Conservation (phyloP, 1,284 basidiomycete genomes). For the Austroboletus olivaceoglutinosus region DNA sequence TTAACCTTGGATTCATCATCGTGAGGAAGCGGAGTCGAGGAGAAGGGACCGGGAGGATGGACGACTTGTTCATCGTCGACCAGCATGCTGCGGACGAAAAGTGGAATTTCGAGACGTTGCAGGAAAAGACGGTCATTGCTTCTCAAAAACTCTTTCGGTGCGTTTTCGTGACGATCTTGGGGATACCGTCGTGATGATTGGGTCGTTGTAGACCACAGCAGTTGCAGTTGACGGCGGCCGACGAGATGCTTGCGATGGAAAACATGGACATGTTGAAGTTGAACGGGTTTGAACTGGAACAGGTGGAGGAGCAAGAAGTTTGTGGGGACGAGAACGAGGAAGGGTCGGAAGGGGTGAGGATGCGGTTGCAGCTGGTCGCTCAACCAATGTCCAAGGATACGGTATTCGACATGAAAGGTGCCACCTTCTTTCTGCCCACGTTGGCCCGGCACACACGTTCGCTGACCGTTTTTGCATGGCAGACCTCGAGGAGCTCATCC, state of each 20-base stretch:
- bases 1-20: constrained; percentile 96
- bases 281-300: constrained; percentile 84
- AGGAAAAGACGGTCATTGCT: constrained; percentile 83
- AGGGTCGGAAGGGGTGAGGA: constrained; percentile 26
- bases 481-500: constrained; percentile 96
- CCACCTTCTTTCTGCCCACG: background rate
- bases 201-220: constrained; percentile 60
- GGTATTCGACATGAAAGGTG: constrained; percentile 66
- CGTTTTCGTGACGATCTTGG: constrained; percentile 19
- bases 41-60: constrained; percentile 43
- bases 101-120: constrained; percentile 95
- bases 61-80: constrained; percentile 94
- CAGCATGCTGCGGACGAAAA: constrained; percentile 94
- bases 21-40: constrained; percentile 50
- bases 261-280: constrained; percentile 76
- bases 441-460: too few relatives aligned
- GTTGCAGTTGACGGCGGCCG: constrained; percentile 85
- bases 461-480: constrained; percentile 5
- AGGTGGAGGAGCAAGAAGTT: constrained; percentile 52
- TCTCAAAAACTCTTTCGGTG: constrained; percentile 84
- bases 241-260: constrained; percentile 87
- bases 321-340: constrained; percentile 10
- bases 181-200: background rate
- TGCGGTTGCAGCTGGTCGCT: constrained; percentile 69
- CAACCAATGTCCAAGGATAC: constrained; percentile 92